Evolutionary conservation across 768 basidiomycete genomes (phyloP), one percentile per base, ranked within the genome.

Genomic region (Tephrocybe sp.): DNA sequence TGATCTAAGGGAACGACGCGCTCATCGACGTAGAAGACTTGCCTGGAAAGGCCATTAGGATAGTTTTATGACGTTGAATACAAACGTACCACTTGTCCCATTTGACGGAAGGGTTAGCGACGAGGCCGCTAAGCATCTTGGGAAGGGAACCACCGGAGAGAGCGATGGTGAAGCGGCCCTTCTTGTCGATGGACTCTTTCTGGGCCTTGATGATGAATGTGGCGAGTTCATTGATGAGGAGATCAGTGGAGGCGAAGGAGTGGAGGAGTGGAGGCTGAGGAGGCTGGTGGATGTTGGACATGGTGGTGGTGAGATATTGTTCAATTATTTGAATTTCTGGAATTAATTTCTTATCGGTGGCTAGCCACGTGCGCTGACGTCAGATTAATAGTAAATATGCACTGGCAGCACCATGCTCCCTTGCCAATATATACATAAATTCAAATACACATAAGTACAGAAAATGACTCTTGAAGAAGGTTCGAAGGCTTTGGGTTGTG

Each of bases 11-110:
- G 92, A 19, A 99, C 97, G 53, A 84, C 82, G 46, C 97, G 89
- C 71, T 99, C 97, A 68, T 99, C 97, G 24, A 86, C 92, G 63
- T 97, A 99, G 72, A 88, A 99, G 61, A 98, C 84, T 56, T 97
- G 94, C 97, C 95, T 98, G 24, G 2, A 47, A 34, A 6, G 34
- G 31, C 33, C 36, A 55, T 37, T 49, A 29, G 49, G 4, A 30
- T 15, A 4, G n/a, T n/a, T n/a, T 29, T 25, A 29, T 10, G 16
- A 43, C 5, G 30, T 41, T n/a, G 21, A 45, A 29, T 29, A 34
- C 29, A 3, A 33, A 72, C 77, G 51, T 58, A 92, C 95, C 97
- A 99, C 67, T 91, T 90, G 63, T 94, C 84, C 95, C 97, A 99
- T 67, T 86, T 87, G 15, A 92, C 79, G 30, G 76, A 77, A 2